Evolutionary conservation across 768 basidiomycete genomes (phyloP), one percentile per base, ranked within the genome.

Genomic region (Lactarius trivialis): DNA sequence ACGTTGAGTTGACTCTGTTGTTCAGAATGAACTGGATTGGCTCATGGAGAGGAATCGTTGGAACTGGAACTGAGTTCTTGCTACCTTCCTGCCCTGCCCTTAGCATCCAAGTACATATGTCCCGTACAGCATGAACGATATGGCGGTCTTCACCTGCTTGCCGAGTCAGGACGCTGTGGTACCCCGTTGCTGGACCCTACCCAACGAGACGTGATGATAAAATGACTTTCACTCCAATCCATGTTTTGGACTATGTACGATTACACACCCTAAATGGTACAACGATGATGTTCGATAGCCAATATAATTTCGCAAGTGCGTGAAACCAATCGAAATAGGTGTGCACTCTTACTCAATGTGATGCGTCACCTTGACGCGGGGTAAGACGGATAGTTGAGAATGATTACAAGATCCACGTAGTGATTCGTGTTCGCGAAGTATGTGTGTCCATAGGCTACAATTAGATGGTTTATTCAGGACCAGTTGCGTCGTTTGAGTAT

Each of bases 401-500:
- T 43, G 56, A 54, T 53, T 33, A 41, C 50, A 36, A 62, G 52
- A 52, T 57, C 49, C n/a, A 39, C 24, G 21, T 24, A 43, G 37
- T 43, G 32, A 36, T 61, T 52, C 50, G 45, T 39, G 56, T 32
- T 54, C 53, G 61, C 14, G 41, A 32, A 33, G 30, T 26, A 55
- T 17, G 49, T 43, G 55, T 4, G 37, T 30, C 15, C 21, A 28
- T 33, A 36, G n/a, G 32, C 19, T 57, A 61, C 49, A 51, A 19
- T n/a, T 52, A 28, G 24, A 61, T 50, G 39, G 3, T 8, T 48
- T 21, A 43, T 32, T 61, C 43, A 63, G 2, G 56, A 53, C 51
- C 61, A 58, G 21, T 58, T 54, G 24, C 61, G 61, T 55, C 61
- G 52, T 32, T 63, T 58, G 57, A 63, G 61, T 48, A 63, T 63